Conservation (phyloP, 495 filamentous ascomycete species). For the Talaromyces stipitatus region DNA sequence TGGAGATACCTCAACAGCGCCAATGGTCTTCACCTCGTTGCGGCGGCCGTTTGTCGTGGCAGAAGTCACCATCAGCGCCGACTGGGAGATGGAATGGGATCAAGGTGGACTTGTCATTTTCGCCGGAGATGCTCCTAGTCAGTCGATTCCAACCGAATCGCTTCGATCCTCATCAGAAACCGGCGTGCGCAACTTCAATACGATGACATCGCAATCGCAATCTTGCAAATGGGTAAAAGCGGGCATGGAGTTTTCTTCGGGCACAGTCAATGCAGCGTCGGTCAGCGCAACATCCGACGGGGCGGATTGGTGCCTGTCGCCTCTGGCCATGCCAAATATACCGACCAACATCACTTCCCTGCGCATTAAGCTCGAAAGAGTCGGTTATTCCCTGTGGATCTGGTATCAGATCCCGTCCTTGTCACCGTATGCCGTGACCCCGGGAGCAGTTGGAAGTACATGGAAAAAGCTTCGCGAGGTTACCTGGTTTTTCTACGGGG, state of each 20-base stretch:
- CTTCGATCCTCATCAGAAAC: conserved; percentile 3
- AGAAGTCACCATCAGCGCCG: conserved; percentile 51
- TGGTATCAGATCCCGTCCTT: conserved; percentile 44
- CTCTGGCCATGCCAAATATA: conserved; percentile 22
- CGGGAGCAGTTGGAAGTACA: conserved; percentile 33
- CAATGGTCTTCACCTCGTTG: conserved; percentile 49
- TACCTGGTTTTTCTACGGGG: conserved; percentile 54
- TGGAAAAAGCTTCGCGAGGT: conserved; percentile 55
- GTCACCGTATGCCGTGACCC: conserved; percentile 25
- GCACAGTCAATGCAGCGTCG: conserved; percentile 44
- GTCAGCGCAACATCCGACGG: conserved; percentile 50
- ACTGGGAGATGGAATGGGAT: conserved; percentile 55
- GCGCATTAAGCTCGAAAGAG: conserved; percentile 51
- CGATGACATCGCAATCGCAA: not conserved
- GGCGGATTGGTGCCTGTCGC: conserved; percentile 48
- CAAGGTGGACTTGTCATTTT: conserved; percentile 72
- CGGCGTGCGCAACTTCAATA: not conserved
- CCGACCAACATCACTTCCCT: conserved; percentile 29
- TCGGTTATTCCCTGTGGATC: conserved; percentile 49
- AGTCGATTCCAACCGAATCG: conserved; percentile 22
- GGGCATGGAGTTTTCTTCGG: conserved; percentile 48
- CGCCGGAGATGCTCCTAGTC: conserved; percentile 60
- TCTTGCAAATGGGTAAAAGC: conserved; percentile 55
- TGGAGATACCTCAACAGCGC: conserved; percentile 48
- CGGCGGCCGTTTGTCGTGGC: conserved; percentile 46